Evolutionary conservation across 768 basidiomycete genomes (phyloP), one percentile per base, ranked within the genome.

Genomic region (Dendrothele bispora): DNA sequence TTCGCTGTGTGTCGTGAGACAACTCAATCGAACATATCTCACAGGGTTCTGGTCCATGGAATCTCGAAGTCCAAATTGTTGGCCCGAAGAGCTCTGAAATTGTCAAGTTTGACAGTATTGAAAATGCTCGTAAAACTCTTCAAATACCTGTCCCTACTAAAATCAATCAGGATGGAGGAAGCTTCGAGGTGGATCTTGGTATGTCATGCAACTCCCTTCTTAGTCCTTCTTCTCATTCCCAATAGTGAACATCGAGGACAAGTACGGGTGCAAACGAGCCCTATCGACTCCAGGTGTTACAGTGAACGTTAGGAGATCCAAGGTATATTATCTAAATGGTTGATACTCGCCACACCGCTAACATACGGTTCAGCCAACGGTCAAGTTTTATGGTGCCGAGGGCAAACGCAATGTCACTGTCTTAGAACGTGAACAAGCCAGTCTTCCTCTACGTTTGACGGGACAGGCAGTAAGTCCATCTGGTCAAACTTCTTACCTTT

Each of bases 21-120:
- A 46, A 24, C 2, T 55, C 17, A 51, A 50, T 35, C 12, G 10
- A 30, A 10, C 41, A 46, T 8, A n/a, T 25, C 2, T 18, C 20
- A 12, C 43, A 94, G 88, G 97, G 97, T 40, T 88, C 84, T 4
- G 82, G 89, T 4, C 95, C 97, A 2, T 95, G 95, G 88, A 89
- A 81, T 56, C 61, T 98, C 24, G 88, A 89, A 39, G 70, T 95
- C 20, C 88, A 92, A 57, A 71, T 92, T 11, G 86, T 90, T 30
- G 88, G 88, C 5, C 83, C 87, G 4, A 79, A 78, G 44, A 77
- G 73, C 28, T 79, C 86, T 1, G 83, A 89, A 51, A 75, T 71
- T 10, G 51, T 89, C 15, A 67, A 68, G 15, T 69, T 89, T 51
- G 58, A 69, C 24, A 77, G 75, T 18, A 83, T 93, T 40, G 70